Base-by-base conservation (phyloP, 2,329 filamentous ascomycete genomes). In the Epichloe hybrida region DNA sequence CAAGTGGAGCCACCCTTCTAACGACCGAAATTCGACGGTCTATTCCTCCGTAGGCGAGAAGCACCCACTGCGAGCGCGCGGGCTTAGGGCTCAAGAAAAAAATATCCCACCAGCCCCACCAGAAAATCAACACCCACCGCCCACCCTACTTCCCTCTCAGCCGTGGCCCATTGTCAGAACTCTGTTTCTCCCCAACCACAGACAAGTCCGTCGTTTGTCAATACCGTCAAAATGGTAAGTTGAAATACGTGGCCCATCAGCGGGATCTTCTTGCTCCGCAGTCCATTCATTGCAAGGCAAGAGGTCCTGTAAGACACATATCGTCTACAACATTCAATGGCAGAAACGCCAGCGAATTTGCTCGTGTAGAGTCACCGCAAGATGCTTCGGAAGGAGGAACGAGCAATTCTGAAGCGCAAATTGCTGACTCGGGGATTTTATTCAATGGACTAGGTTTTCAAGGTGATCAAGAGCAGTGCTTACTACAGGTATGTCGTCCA, bases 391-490 rank as follows among this genome's bases (percentile, higher is more conserved):
- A 86, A 60, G 61, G 73, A 73, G 72, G 70, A 66, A 50, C 58
- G 67, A 69, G 67, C 65, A 68, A 61, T 65, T 80, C 90, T 96
- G 90, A 96, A 96, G 90, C 89, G 90, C 82, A 83, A 95, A 95
- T 95, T 96, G 91, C 91, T 96, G 90, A 96, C 88, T 95, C 87
- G 83, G 73, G 78, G 76, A 73, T 55, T 69, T 41, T 39, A n/a
- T 69, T 37, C 23, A 38, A 31, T 41, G 27, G 60, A 62, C 70
- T 70, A 95, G 89, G 70, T 80, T 74, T 91, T 89, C 85, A 82
- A 97, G 83, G 74, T 84, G 72, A 81, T 93, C 72, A 97, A 97
- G 86, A 95, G 85, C 81, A 89, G 85, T 75, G 86, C 93, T 71
- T 98, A 97, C 88, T 96, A 87, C 83, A 95, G 88, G 88, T 95